Conservation (phyloP, 805 yeast genomes). For the Kodamaea kakaduensis region DNA sequence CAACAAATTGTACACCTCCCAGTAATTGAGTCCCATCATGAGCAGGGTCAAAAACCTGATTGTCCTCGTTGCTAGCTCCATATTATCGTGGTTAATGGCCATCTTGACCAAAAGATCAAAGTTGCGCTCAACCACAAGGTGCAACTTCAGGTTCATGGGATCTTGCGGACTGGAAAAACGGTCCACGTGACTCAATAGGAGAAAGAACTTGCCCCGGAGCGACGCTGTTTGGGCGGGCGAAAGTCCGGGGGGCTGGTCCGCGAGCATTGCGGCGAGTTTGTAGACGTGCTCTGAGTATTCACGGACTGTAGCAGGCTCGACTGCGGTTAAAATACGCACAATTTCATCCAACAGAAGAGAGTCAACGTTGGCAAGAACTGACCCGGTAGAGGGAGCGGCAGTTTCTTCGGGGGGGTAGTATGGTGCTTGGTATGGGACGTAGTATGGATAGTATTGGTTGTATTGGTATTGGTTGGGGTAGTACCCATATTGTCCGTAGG, state of each 20-base stretch:
- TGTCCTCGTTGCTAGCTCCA: conserved; percentile 31
- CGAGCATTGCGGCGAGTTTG: conserved; percentile 26
- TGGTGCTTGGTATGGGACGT: not conserved
- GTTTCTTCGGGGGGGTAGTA: not conserved
- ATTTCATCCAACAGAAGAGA: conserved; percentile 19
- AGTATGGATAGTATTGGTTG: too few relatives aligned
- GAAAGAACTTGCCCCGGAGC: conserved; percentile 23
- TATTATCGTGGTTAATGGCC: conserved; percentile 26
- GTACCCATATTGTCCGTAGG: too few relatives aligned
- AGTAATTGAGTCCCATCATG: conserved; percentile 37
- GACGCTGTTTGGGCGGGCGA: conserved; percentile 11
- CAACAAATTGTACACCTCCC: conserved; percentile 42
- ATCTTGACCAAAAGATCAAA: conserved; percentile 36
- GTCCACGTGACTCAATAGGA: conserved; percentile 23
- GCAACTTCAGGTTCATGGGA: conserved; percentile 29
- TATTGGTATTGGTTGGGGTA: too few relatives aligned
- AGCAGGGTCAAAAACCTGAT: conserved; percentile 36
- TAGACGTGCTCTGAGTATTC: conserved; percentile 38
- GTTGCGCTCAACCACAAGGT: conserved; percentile 33
- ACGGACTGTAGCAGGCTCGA: conserved; percentile 26
- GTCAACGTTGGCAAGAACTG: conserved; percentile 3
- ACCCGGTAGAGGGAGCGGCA: not conserved
- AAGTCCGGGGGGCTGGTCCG: conserved; percentile 14
- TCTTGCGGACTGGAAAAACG: conserved; percentile 19
- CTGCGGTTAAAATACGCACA: conserved; percentile 22